Evolutionary conservation across 768 basidiomycete species (phyloP).

Genomic region (Suillus ampliporus): DNA sequence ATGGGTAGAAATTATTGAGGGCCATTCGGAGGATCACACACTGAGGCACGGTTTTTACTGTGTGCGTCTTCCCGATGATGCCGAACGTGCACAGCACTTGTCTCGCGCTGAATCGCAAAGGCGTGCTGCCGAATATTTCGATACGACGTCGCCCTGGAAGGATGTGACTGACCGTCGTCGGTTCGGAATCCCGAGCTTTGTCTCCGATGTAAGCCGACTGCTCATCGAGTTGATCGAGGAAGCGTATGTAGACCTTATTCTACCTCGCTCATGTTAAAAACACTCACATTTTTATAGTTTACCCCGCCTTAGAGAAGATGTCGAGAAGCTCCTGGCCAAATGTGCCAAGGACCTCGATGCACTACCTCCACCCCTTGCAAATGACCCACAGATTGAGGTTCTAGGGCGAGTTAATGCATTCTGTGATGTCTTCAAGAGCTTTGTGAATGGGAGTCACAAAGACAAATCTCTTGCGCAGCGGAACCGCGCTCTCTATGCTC

Average conservation of each 20-base stretch:
- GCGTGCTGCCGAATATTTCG: conserved; percentile 44
- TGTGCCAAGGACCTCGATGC: conserved; percentile 31
- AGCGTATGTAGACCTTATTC: conserved; percentile 26
- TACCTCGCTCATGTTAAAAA: neutral
- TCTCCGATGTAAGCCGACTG: conserved; percentile 40
- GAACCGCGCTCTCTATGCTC: conserved; percentile 32
- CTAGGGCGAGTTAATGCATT: conserved; percentile 42
- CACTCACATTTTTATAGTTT: conserved; percentile 23
- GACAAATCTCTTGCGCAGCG: conserved; percentile 36
- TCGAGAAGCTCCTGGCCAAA: conserved; percentile 26
- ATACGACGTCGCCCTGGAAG: conserved; percentile 42
- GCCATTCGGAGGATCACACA: conserved; percentile 35
- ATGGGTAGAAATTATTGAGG: conserved; percentile 53
- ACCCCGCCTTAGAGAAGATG: conserved; percentile 36
- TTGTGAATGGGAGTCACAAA: conserved; percentile 34
- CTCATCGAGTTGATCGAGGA: conserved; percentile 42
- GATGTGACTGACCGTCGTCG: conserved; percentile 28
- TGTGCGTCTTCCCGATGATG: conserved; percentile 48
- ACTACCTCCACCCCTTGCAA: conserved; percentile 36
- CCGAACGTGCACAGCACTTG: conserved; percentile 37
- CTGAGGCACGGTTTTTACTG: conserved; percentile 50
- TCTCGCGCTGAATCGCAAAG: conserved; percentile 38
- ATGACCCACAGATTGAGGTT: conserved; percentile 45
- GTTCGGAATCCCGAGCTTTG: conserved; percentile 44
- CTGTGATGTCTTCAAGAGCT: conserved; percentile 33